Conservation (phyloP, 2,329 filamentous ascomycete species). For the Penicillium sp. region DNA sequence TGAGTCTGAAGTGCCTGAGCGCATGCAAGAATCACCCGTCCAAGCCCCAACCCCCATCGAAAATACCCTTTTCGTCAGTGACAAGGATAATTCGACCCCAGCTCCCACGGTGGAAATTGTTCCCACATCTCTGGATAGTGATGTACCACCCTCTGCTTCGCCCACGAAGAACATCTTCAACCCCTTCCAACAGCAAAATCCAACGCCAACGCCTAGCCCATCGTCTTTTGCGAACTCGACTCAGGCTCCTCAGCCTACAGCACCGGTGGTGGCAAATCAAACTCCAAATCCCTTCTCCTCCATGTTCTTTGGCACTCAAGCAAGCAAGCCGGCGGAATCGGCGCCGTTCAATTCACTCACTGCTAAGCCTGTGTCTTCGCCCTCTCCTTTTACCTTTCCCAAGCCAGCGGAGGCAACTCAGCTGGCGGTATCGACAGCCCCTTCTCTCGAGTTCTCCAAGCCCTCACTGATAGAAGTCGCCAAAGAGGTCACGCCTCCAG, state of each 20-base stretch:
- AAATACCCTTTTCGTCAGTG: slow-evolving; percentile 46
- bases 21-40: slow-evolving; percentile 19
- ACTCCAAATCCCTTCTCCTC: slow-evolving; percentile 22
- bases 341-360: background rate
- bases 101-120: slow-evolving; percentile 26
- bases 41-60: slow-evolving; percentile 25
- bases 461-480: background rate
- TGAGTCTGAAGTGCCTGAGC: slow-evolving; percentile 39
- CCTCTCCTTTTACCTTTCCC: slow-evolving; percentile 4
- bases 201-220: background rate
- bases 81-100: slow-evolving; percentile 39
- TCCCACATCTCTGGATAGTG: slow-evolving; percentile 9
- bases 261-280: background rate
- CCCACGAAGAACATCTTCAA: background rate
- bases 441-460: background rate
- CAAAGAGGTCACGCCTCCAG: background rate
- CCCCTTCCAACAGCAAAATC: slow-evolving; percentile 11
- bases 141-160: background rate
- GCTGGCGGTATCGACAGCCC: background rate
- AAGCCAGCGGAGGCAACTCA: background rate
- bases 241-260: slow-evolving; percentile 7
- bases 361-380: background rate
- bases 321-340: background rate
- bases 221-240: slow-evolving; percentile 3
- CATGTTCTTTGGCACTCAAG: slow-evolving; percentile 10